phyloP scores from a whole-genome alignment of 148 eudicot species.

The Limonium bicolor region DNA sequence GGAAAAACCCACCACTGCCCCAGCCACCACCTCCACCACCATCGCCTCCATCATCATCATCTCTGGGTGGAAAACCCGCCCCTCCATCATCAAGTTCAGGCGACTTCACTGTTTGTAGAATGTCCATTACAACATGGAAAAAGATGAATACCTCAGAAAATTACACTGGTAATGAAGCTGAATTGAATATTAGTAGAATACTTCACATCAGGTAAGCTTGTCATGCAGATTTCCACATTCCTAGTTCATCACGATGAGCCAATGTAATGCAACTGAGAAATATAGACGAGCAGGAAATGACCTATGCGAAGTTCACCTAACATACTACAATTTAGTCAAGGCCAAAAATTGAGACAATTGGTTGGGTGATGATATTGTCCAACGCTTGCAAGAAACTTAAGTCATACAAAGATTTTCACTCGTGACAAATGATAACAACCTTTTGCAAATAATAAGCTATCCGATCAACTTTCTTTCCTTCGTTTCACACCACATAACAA shows the following conservation, averaged over 20 bases:
- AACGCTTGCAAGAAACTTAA: too few species aligned
- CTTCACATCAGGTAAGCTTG: background rate
- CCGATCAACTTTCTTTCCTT: background rate
- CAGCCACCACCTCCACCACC: slow-evolving; percentile 49
- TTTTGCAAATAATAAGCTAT: too few species aligned
- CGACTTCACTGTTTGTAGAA: slow-evolving; percentile 27
- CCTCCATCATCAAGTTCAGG: slow-evolving; percentile 57
- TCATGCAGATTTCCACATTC: too few species aligned
- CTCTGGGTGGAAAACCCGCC: slow-evolving; percentile 22
- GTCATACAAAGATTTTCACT: too few species aligned
- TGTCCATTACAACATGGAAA: background rate
- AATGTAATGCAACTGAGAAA: background rate
- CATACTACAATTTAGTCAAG: too few species aligned
- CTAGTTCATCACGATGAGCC: background rate
- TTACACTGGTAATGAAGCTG: background rate
- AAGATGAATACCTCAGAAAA: background rate
- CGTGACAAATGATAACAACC: too few species aligned
- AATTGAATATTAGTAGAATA: background rate
- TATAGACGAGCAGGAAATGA: too few species aligned
- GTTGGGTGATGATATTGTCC: too few species aligned
- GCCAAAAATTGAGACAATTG: too few species aligned
- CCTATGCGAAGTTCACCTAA: too few species aligned
- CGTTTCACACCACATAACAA: background rate
- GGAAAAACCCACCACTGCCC: slow-evolving; percentile 35
- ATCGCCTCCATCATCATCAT: slow-evolving; percentile 38